Evolutionary conservation across 257 asterid species (phyloP).

Genomic region (Striga asiatica): DNA sequence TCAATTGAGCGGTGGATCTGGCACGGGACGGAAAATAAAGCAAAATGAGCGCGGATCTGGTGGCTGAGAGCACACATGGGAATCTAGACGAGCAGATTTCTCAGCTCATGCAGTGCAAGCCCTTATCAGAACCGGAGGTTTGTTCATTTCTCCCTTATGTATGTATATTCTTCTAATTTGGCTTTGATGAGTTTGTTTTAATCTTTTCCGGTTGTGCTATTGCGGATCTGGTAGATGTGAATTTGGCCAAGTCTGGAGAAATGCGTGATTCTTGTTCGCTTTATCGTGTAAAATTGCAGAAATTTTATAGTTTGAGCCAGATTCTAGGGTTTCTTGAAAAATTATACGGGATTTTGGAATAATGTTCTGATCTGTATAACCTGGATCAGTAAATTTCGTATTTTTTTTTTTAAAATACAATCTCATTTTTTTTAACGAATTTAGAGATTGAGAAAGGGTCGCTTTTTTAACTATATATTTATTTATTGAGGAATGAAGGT

Average conservation of each 20-base stretch:
- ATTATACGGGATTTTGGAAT: not conserved
- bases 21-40: constrained; percentile 10
- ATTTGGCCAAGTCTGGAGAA: not conserved
- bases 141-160: not conserved
- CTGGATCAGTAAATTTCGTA: not conserved
- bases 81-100: constrained; percentile 88
- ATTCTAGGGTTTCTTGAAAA: constrained; percentile 13
- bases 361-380: not conserved
- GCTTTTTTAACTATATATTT: not conserved
- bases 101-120: constrained; percentile 97
- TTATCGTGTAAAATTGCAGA: not conserved
- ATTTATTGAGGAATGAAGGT: not conserved
- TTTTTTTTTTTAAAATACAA: not conserved
- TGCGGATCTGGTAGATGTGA: constrained; percentile 26
- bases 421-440: not conserved
- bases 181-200: not conserved
- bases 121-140: constrained; percentile 85
- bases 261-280: not conserved
- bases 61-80: constrained; percentile 57
- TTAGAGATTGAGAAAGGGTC: constrained; percentile 1
- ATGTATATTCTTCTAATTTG: not conserved
- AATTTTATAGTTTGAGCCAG: not conserved
- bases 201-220: not conserved
- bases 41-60: constrained; percentile 88
- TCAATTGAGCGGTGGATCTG: constrained; percentile 29